A percentile compares a stretch with the other conserved stretches of the same genome.
Conservation (phyloP, 139 green algal species). For the Mesotaenium endlicherianum region DNA sequence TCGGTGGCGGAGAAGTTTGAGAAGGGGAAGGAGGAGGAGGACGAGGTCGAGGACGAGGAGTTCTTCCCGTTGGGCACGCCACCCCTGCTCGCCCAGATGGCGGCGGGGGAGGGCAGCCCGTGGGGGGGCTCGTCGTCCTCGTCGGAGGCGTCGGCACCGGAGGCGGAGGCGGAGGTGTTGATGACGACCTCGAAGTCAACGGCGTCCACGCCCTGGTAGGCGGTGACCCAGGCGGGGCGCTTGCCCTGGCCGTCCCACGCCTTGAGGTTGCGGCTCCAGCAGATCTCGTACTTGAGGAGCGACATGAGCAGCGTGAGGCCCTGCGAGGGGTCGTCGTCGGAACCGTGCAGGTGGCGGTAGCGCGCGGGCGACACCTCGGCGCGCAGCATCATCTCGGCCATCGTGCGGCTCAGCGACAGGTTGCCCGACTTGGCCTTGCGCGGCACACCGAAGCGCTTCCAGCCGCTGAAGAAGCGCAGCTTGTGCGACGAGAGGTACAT, state of each 20-base stretch:
- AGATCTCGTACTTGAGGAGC: constrained; percentile 41
- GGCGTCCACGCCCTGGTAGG: constrained; percentile 17
- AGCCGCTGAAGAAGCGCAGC: constrained; percentile 24
- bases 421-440: constrained; percentile 30
- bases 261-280: constrained; percentile 30
- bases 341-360: not conserved
- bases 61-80: not conserved
- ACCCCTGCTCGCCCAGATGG: not conserved
- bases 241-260: constrained; percentile 24
- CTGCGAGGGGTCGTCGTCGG: constrained; percentile 16
- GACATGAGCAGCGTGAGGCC: constrained; percentile 19
- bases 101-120: not conserved
- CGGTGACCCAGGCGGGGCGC: constrained; percentile 8
- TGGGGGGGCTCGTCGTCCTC: not conserved
- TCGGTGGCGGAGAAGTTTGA: not conserved
- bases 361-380: not conserved
- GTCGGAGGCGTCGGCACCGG: not conserved
- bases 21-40: no score
- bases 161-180: not conserved
- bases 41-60: no score
- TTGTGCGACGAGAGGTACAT: constrained; percentile 43
- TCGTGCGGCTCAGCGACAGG: constrained; percentile 22
- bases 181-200: not conserved
- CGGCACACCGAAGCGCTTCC: constrained; percentile 22
- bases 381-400: constrained; percentile 40